Evolutionary conservation across 352 stramenopile genomes (phyloP).

Genomic region (Phytopythium aichiense): DNA sequence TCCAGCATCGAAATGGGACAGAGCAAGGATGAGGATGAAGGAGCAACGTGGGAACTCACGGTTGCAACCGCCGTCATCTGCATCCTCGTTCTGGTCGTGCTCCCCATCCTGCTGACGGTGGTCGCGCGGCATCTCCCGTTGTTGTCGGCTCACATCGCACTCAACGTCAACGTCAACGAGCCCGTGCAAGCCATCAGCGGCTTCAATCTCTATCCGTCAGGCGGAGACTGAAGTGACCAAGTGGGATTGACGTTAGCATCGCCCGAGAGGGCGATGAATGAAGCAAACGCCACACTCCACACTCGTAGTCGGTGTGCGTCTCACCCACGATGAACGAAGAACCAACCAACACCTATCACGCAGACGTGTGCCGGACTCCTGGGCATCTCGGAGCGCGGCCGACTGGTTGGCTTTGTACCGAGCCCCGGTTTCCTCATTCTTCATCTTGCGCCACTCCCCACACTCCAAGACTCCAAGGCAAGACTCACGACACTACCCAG

Average conservation of each 20-base stretch:
- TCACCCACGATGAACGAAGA: not conserved
- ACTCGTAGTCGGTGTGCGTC: not conserved
- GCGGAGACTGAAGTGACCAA: not conserved
- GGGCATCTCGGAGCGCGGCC: not conserved
- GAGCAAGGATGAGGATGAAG: not conserved
- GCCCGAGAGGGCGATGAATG: not conserved
- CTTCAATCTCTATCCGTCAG: slow-evolving; percentile 2
- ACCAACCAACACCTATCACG: not conserved
- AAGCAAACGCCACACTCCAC: not conserved
- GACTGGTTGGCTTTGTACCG: not conserved
- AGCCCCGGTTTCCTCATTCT: not conserved
- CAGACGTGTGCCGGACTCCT: not conserved
- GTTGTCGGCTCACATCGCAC: not conserved
- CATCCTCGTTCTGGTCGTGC: slow-evolving; percentile 6
- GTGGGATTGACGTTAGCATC: not conserved
- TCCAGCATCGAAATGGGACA: slow-evolving; percentile 11
- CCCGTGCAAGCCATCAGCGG: slow-evolving; percentile 3
- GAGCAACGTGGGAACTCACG: slow-evolving; percentile 7
- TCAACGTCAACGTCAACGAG: slow-evolving; percentile 5
- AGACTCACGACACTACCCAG: not conserved
- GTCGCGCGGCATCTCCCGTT: not conserved
- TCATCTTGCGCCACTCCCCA: not conserved
- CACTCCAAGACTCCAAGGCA: not conserved
- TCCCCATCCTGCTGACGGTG: slow-evolving; percentile 11
- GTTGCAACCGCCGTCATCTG: slow-evolving; percentile 8